Evolutionary conservation across 2,329 filamentous ascomycete species (phyloP), one percentile per base, ranked within the genome.

Genomic region (Davidsoniella australis): DNA sequence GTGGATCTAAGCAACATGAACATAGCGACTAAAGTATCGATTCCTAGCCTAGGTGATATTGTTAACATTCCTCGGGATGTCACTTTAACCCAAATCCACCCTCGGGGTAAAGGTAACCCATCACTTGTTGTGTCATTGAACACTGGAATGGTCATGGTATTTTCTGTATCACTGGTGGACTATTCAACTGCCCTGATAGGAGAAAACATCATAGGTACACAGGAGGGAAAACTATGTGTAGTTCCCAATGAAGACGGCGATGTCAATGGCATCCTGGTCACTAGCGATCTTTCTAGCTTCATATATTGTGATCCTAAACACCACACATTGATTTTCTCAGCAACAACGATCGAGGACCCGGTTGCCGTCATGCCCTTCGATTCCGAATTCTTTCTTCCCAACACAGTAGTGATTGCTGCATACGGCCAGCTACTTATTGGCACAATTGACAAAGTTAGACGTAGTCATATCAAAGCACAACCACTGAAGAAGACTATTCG

Each of bases 91-190:
- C 80, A 88, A 54, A 72, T 96, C 3, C 73, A 95, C 41, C 79
- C 80, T 12, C 69, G 71, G 5, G 57, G 64, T 6, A 50, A 63
- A 7, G 64, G 67, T 5, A 75, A 74, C 0, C 82, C 86, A 0
- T 94, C 84, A 0, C 70, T 98, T 0, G 83, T 98, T 54, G 74
- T 94, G 29, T 84, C 89, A 10, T 83, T 95, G 74, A 86, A 93
- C 44, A 89, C 96, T 63, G 91, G 91, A 3, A 85, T 83, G 54
- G 83, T 98, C 1, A 73, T 94, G 46, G 91, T 83, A 0, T 96
- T 88, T 60, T 75, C 78, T 29, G 72, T 94, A 36, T 75, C 84
- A 29, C 63, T 68, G 0, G 57, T 64, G 0, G 73, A 75, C n/a
- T 75, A 75, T 53, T 66, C 74, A 0, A 66, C 96, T 2, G 80